A percentile compares a stretch with the other conserved stretches of the same genome.
phyloP scores from a whole-genome alignment of 1,284 basidiomycete species.

The Austroboletus novae-zelandiae region DNA sequence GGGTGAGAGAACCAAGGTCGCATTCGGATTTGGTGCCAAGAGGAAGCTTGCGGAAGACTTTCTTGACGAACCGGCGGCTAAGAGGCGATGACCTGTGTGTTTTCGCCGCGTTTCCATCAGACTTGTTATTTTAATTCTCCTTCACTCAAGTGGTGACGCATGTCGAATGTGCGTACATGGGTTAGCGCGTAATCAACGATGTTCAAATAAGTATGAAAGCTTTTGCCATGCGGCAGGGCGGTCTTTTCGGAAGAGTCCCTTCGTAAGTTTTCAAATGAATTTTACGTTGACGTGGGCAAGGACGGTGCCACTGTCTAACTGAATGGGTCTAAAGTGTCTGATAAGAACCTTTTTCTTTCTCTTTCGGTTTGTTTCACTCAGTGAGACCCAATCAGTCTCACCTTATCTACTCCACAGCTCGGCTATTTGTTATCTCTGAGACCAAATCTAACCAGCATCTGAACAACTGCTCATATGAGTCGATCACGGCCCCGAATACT shows the following conservation, averaged over 20 bases:
- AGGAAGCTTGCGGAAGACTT: conserved; percentile 70
- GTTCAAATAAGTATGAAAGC: background rate
- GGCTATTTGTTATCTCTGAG: too few relatives aligned
- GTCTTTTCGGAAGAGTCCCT: background rate
- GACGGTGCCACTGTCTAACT: background rate
- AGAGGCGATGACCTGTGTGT: conserved; percentile 34
- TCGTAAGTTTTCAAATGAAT: background rate
- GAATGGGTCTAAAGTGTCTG: background rate
- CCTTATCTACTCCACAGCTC: background rate
- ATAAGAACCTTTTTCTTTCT: background rate
- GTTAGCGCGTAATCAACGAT: background rate
- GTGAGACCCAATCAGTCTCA: background rate
- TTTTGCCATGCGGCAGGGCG: background rate
- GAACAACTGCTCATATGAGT: too few relatives aligned
- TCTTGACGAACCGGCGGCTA: conserved; percentile 44
- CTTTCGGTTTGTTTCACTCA: background rate
- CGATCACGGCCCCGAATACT: too few relatives aligned
- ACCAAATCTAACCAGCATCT: too few relatives aligned
- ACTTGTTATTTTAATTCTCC: background rate
- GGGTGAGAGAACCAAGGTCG: conserved; percentile 66
- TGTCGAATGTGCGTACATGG: background rate
- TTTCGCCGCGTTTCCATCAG: background rate
- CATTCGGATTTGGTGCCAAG: conserved; percentile 73
- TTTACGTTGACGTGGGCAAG: background rate
- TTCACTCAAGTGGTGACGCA: background rate